Conservation (phyloP, 2,329 filamentous ascomycete species). For the Plenodomus biglobosus region DNA sequence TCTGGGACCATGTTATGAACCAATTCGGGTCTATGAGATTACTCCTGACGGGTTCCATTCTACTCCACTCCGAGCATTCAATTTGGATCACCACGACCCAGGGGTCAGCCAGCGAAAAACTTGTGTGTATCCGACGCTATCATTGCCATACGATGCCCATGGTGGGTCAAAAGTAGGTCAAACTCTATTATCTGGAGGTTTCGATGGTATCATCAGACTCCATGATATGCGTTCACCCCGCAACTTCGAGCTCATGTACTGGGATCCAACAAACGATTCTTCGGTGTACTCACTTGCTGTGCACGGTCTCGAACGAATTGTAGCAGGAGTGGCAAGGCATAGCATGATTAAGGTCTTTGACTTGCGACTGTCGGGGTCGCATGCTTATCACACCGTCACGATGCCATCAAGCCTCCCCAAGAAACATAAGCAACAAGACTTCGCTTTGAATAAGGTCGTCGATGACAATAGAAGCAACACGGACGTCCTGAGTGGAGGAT, state of each 20-base stretch:
- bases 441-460: constrained; percentile 19
- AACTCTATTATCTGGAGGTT: constrained; percentile 62
- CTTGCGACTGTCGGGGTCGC: constrained; percentile 54
- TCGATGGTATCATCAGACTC: constrained; percentile 59
- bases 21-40: constrained; percentile 55
- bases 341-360: constrained; percentile 65
- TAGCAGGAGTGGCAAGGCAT: constrained; percentile 60
- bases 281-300: constrained; percentile 61
- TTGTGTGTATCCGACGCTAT: constrained; percentile 51
- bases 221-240: constrained; percentile 61
- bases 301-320: constrained; percentile 58
- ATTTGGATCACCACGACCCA: constrained; percentile 14
- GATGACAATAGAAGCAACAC: constrained; percentile 1
- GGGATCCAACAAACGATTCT: constrained; percentile 59
- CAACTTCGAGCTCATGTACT: constrained; percentile 53
- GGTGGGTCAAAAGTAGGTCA: constrained; percentile 46
- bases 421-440: constrained; percentile 7
- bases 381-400: constrained; percentile 43
- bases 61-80: constrained; percentile 46
- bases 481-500: constrained; percentile 34
- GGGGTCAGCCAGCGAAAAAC: constrained; percentile 12
- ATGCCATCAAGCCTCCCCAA: constrained; percentile 8
- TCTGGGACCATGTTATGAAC: constrained; percentile 47
- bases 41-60: constrained; percentile 48
- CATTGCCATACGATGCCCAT: constrained; percentile 39